Conservation (phyloP, 345 rosid species). For the Salix purpurea region DNA sequence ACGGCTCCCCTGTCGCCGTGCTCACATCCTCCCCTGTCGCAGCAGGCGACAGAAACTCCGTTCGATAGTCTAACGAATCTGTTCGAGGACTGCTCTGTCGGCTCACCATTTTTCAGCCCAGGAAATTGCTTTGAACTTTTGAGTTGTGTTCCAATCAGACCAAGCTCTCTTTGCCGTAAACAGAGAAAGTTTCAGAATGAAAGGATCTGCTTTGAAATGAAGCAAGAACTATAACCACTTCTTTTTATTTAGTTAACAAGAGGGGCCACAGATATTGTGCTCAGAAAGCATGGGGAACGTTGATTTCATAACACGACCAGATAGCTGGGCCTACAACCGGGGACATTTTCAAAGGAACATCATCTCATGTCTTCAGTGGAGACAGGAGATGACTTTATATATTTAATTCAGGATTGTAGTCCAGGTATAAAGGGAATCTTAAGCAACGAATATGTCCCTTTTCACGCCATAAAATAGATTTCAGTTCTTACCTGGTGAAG, state of each 20-base stretch:
- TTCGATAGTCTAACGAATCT: slow-evolving; percentile 9
- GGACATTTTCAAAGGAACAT: not conserved
- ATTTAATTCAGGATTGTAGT: too few relatives aligned
- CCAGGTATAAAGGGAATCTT: not conserved
- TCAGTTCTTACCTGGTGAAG: not conserved
- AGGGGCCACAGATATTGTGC: not conserved
- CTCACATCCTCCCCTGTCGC: slow-evolving; percentile 10
- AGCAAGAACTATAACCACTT: not conserved
- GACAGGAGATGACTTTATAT: not conserved
- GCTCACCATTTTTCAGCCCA: not conserved
- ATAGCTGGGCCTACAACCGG: not conserved
- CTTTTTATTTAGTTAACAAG: not conserved
- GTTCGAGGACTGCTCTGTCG: slow-evolving; percentile 9
- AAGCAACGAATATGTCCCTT: not conserved
- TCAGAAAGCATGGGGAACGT: not conserved
- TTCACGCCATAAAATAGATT: not conserved
- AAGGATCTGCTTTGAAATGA: not conserved
- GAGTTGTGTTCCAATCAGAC: not conserved
- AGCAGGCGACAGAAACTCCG: slow-evolving; percentile 28
- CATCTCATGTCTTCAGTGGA: not conserved
- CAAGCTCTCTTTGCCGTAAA: not conserved
- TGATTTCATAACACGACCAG: not conserved
- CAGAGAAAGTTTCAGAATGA: not conserved
- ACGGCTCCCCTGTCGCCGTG: slow-evolving; percentile 14
- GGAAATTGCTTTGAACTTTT: not conserved